These are phyloP conservation scores for Xylaria sp. DNA, from an alignment of 2,329 filamentous ascomycete genomes.

Conservation along the genomic window DNA sequence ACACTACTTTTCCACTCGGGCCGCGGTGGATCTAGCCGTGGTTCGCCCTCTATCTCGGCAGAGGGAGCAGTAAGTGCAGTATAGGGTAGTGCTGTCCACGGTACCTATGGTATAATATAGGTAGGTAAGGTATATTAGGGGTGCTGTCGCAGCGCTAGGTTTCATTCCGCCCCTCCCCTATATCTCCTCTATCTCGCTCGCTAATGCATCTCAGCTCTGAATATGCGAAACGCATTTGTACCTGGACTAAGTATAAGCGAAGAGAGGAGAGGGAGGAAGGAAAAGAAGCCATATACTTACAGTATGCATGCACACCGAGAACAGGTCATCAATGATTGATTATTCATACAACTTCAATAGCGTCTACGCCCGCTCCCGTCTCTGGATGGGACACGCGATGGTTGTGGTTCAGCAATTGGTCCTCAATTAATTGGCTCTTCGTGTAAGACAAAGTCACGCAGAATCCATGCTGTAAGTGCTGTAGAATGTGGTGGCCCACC, in stretches of 20 bases:
- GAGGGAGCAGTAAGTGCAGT: no score
- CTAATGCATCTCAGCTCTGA: no score
- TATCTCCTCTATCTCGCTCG: no score
- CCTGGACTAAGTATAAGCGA: no score
- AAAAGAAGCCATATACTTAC: not conserved
- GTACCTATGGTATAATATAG: not conserved
- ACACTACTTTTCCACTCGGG: slow-evolving; percentile 9
- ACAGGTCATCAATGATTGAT: not conserved
- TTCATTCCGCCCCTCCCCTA: no score
- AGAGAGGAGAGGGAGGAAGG: not conserved
- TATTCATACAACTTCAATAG: not conserved
- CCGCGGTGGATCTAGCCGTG: slow-evolving; percentile 14
- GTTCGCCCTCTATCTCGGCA: not conserved
- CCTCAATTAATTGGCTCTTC: not conserved
- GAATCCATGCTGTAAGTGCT: not conserved
- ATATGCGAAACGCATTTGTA: no score
- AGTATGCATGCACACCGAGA: not conserved
- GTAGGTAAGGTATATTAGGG: no score
- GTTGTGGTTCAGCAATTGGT: no score
- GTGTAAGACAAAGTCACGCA: not conserved
- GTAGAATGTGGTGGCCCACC: not conserved
- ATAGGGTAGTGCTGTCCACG: no score
- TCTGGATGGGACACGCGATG: no score
- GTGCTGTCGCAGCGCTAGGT: no score
- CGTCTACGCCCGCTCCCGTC: no score